A percentile compares a stretch with the other conserved stretches of the same genome.
These are phyloP conservation scores for Sapria himalayana DNA, from an alignment of 345 rosid genomes.

Conservation along the genomic window DNA sequence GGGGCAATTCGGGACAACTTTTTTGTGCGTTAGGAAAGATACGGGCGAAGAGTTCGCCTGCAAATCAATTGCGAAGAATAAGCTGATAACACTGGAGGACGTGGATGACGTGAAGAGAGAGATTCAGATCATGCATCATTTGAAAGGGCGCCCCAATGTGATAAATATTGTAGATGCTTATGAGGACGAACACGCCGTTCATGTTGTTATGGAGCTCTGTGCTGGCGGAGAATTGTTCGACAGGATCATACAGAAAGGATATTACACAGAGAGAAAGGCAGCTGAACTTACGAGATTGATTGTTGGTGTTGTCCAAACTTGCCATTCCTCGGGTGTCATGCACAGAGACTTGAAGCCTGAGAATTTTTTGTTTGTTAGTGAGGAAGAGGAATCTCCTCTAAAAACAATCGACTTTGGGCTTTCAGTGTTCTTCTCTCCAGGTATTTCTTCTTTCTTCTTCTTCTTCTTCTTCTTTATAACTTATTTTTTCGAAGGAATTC, in stretches of 20 bases:
- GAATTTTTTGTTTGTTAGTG: slow-evolving; percentile 58
- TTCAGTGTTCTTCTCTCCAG: slow-evolving; percentile 83
- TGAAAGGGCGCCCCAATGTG: slow-evolving; percentile 79
- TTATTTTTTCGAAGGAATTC: too few species aligned
- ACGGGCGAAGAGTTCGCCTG: slow-evolving; percentile 56
- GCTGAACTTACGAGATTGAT: slow-evolving; percentile 68
- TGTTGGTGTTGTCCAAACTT: slow-evolving; percentile 71
- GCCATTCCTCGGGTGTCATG: slow-evolving; percentile 94
- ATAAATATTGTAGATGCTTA: slow-evolving; percentile 62
- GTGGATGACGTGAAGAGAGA: slow-evolving; percentile 90
- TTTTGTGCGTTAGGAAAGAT: slow-evolving; percentile 47
- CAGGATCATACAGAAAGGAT: slow-evolving; percentile 78
- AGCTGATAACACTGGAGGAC: slow-evolving; percentile 44
- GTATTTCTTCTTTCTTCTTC: slow-evolving; percentile 12
- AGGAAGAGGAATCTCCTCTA: slow-evolving; percentile 53
- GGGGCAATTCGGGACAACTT: slow-evolving; percentile 93
- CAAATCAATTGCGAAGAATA: slow-evolving; percentile 73
- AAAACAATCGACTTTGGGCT: slow-evolving; percentile 90
- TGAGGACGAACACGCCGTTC: slow-evolving; percentile 80
- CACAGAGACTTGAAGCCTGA: slow-evolving; percentile 96
- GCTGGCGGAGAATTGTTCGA: slow-evolving; percentile 92
- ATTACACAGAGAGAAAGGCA: slow-evolving; percentile 65
- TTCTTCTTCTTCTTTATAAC: neutral
- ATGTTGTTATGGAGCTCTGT: slow-evolving; percentile 83
- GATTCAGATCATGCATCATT: slow-evolving; percentile 91